phyloP scores from a whole-genome alignment of 306 rosid genomes.

The Geum urbanum region DNA sequence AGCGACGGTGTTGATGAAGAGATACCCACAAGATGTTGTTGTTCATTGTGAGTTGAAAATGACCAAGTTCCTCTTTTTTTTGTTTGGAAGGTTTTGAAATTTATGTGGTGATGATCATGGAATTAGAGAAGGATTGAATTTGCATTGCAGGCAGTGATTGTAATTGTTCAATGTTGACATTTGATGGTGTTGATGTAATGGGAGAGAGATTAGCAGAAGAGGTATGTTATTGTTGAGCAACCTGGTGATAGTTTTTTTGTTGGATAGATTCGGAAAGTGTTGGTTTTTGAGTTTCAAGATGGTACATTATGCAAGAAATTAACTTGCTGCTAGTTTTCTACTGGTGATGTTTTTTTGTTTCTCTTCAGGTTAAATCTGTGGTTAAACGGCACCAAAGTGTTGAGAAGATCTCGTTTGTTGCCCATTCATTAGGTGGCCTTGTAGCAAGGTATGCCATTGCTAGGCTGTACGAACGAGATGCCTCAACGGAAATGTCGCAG shows the following conservation, averaged over 20 bases:
- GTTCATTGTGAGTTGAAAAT: slow-evolving; percentile 66
- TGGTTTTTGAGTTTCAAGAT: slow-evolving; percentile 7
- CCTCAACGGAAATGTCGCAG: slow-evolving; percentile 20
- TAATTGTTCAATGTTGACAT: slow-evolving; percentile 60
- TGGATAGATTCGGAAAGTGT: background rate
- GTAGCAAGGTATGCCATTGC: slow-evolving; percentile 77
- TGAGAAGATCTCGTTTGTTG: slow-evolving; percentile 67
- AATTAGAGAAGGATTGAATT: background rate
- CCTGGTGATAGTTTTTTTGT: background rate
- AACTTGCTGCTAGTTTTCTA: background rate
- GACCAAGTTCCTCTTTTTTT: background rate
- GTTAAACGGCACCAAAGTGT: slow-evolving; percentile 52
- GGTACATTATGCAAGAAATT: slow-evolving; percentile 19
- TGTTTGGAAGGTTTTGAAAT: background rate
- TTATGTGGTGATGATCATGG: too few relatives aligned
- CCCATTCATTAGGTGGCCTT: slow-evolving; percentile 82
- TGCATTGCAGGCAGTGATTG: slow-evolving; percentile 75
- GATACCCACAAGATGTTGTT: slow-evolving; percentile 54
- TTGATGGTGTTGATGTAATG: slow-evolving; percentile 83
- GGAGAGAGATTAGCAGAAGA: slow-evolving; percentile 83
- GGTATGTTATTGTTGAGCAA: slow-evolving; percentile 29
- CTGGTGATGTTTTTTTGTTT: background rate
- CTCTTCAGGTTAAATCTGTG: slow-evolving; percentile 57
- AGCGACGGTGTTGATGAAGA: slow-evolving; percentile 57
- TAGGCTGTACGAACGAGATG: slow-evolving; percentile 55